These are phyloP conservation scores for Solanum etuberosum DNA, from an alignment of 257 asterid species.

Conservation along the genomic window DNA sequence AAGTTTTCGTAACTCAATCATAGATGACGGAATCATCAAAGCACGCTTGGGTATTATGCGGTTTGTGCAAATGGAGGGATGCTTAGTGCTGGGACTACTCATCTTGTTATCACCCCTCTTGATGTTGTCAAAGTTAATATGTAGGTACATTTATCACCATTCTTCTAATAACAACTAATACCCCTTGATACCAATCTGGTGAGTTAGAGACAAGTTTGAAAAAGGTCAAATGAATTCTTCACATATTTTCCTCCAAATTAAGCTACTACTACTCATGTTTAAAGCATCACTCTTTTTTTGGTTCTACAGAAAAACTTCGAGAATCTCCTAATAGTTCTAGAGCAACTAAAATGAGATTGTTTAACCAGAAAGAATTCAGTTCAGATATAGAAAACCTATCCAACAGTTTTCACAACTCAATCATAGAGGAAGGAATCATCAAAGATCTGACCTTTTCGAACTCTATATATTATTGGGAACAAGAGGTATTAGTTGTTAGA, in stretches of 20 bases:
- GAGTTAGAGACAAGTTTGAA: neutral
- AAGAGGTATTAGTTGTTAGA: neutral
- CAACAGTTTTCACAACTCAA: neutral
- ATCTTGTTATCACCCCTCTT: conserved; percentile 27
- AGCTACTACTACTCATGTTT: neutral
- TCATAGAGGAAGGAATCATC: neutral
- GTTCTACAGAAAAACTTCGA: neutral
- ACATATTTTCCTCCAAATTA: neutral
- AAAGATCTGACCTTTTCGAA: neutral
- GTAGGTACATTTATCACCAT: conserved; percentile 15
- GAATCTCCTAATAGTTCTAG: neutral
- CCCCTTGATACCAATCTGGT: neutral
- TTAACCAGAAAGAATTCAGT: neutral
- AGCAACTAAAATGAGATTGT: neutral
- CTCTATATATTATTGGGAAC: neutral
- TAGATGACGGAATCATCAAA: neutral
- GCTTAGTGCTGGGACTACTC: conserved; percentile 32
- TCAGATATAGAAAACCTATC: neutral
- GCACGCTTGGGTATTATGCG: conserved; percentile 14
- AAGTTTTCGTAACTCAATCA: neutral
- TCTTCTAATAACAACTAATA: neutral
- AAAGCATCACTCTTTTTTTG: neutral
- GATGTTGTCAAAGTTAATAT: conserved; percentile 40
- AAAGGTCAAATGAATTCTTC: conserved; percentile 10
- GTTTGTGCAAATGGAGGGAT: conserved; percentile 27